Evolutionary conservation across 768 basidiomycete species (phyloP).

Genomic region (Suillus brevipes): DNA sequence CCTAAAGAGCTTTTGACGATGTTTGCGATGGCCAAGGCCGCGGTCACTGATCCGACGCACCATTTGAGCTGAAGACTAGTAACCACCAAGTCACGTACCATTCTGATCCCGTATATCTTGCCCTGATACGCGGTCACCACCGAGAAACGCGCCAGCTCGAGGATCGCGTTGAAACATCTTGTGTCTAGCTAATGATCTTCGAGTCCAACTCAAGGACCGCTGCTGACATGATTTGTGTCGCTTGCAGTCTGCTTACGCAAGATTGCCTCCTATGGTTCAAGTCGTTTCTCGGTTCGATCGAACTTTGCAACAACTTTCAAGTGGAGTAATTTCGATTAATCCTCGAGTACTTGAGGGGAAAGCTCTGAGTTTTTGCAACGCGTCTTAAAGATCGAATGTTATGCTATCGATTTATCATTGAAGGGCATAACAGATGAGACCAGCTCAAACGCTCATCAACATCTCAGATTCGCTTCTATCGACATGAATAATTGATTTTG

Average conservation of each 20-base stretch:
- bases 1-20: conserved; percentile 96
- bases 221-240: not conserved
- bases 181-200: conserved; percentile 9
- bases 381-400: not conserved
- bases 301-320: not conserved
- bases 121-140: conserved; percentile 90
- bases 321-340: not conserved
- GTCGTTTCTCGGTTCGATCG: not conserved
- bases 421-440: not conserved
- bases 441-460: not conserved
- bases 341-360: not conserved
- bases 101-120: conserved; percentile 97
- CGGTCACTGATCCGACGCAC: conserved; percentile 64
- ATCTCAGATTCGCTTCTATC: not conserved
- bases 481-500: not conserved
- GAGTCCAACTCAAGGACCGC: not conserved
- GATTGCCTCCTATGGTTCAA: conserved; percentile 4
- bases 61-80: not conserved
- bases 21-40: conserved; percentile 95
- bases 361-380: not conserved
- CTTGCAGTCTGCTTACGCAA: conserved; percentile 6
- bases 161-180: conserved; percentile 90
- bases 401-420: not conserved
- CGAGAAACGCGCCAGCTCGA: conserved; percentile 87
- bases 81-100: conserved; percentile 48